These are phyloP conservation scores for Phytophthora macrochlamydospora DNA, from an alignment of 352 stramenopile species.

Conservation along the genomic window DNA sequence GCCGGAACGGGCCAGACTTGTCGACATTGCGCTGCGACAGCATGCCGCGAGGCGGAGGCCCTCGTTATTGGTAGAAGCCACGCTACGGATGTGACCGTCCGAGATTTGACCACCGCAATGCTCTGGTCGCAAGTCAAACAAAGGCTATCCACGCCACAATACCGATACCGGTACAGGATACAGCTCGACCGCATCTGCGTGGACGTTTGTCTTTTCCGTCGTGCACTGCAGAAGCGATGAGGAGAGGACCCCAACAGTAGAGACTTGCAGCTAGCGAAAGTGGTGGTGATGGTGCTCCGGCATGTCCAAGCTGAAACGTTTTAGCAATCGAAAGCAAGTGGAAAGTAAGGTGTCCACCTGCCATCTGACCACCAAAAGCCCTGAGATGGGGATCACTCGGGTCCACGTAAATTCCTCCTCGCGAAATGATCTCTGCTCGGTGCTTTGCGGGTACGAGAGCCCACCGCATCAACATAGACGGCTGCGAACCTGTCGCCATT, in stretches of 20 bases:
- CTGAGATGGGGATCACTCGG: constrained; percentile 8
- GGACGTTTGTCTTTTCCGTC: background rate
- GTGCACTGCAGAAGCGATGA: background rate
- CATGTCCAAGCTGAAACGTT: too few species aligned
- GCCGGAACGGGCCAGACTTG: constrained; percentile 4
- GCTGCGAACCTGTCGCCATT: constrained; percentile 10
- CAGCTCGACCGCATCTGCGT: background rate
- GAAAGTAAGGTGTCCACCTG: background rate
- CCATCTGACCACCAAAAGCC: background rate
- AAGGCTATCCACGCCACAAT: background rate
- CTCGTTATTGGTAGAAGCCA: constrained; percentile 23
- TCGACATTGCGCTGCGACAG: background rate
- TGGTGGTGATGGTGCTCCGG: too few species aligned
- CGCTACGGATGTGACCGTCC: background rate
- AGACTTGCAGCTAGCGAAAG: too few species aligned
- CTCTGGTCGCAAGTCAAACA: constrained; percentile 13
- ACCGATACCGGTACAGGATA: background rate
- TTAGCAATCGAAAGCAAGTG: too few species aligned
- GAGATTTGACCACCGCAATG: constrained; percentile 19
- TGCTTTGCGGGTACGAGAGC: constrained; percentile 21
- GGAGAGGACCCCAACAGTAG: background rate
- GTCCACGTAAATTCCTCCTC: constrained; percentile 2
- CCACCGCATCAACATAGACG: constrained; percentile 17
- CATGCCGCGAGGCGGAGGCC: constrained; percentile 3
- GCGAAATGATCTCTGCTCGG: constrained; percentile 4